Evolutionary conservation across 768 basidiomycete species (phyloP).

Genomic region (Chlorophyllum brunneum): DNA sequence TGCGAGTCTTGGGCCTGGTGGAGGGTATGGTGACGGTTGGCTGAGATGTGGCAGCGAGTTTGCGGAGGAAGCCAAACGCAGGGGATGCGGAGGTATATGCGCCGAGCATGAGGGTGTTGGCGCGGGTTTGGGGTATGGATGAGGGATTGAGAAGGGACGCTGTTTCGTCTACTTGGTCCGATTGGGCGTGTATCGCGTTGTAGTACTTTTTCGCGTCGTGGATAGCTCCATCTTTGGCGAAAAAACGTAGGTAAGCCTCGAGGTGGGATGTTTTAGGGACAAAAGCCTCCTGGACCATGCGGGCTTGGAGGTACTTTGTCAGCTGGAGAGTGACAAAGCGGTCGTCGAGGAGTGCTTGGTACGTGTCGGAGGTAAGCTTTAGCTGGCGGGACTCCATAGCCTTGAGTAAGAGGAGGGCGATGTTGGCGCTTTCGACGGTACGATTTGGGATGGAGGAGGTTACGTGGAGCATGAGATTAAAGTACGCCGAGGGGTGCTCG

Average conservation of each 20-base stretch:
- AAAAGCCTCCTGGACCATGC: constrained; percentile 36
- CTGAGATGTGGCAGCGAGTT: constrained; percentile 21
- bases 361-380: constrained; percentile 36
- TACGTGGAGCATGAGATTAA: constrained; percentile 53
- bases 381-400: constrained; percentile 46
- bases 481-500: constrained; percentile 27
- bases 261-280: constrained; percentile 40
- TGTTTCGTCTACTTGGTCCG: constrained; percentile 2
- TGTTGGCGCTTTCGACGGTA: constrained; percentile 34
- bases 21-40: not conserved
- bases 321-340: constrained; percentile 49
- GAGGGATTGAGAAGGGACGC: constrained; percentile 8
- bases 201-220: constrained; percentile 38
- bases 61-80: constrained; percentile 44
- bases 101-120: constrained; percentile 41
- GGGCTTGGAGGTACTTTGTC: constrained; percentile 39
- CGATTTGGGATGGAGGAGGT: constrained; percentile 38
- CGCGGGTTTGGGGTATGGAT: constrained; percentile 24
- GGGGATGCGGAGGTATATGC: constrained; percentile 36
- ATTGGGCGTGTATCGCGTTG: constrained; percentile 28
- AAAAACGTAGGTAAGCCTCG: constrained; percentile 45
- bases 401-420: constrained; percentile 37
- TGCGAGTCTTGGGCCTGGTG: not conserved
- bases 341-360: constrained; percentile 42
- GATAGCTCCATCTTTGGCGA: constrained; percentile 39